Evolutionary conservation across 768 basidiomycete species (phyloP).

Genomic region (Russula abietina): DNA sequence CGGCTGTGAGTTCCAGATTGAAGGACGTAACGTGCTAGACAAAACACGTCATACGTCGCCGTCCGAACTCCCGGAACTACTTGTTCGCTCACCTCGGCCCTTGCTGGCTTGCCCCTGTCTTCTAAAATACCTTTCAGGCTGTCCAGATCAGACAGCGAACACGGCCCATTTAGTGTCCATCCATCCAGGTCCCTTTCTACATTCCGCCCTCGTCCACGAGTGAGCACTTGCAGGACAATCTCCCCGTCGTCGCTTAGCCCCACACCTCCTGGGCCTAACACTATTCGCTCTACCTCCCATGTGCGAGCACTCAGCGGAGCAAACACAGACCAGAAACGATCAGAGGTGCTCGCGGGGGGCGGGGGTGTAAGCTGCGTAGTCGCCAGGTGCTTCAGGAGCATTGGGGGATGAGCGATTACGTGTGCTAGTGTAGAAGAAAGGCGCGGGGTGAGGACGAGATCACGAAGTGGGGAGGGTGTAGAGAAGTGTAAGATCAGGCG

Average conservation of each 20-base stretch:
- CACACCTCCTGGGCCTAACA: conserved; percentile 51
- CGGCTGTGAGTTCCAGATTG: conserved; percentile 77
- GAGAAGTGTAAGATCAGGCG: conserved; percentile 56
- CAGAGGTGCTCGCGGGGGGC: conserved; percentile 51
- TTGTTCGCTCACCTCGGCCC: conserved; percentile 21
- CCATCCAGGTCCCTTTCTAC: conserved; percentile 61
- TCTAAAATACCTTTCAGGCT: conserved; percentile 44
- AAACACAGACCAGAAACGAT: conserved; percentile 80
- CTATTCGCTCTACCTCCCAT: conserved; percentile 52
- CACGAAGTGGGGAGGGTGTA: conserved; percentile 43
- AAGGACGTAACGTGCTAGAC: conserved; percentile 48
- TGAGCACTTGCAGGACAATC: conserved; percentile 56
- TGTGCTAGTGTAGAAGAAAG: conserved; percentile 64
- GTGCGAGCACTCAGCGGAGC: conserved; percentile 57
- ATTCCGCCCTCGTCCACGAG: conserved; percentile 48
- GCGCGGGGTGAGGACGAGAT: conserved; percentile 51
- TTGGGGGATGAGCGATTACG: conserved; percentile 62
- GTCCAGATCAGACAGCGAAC: conserved; percentile 46
- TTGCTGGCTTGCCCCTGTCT: conserved; percentile 31
- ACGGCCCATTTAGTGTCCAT: conserved; percentile 44
- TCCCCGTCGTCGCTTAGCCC: conserved; percentile 45
- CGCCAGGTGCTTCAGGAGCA: conserved; percentile 62
- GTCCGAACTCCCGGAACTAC: background rate
- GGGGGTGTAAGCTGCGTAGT: conserved; percentile 66
- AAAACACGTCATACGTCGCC: conserved; percentile 9